Percentiles rank a stretch among this genome's conserved stretches.
Conservation (phyloP, 1,284 basidiomycete genomes). For the Leccinum pseudoinsigne region DNA sequence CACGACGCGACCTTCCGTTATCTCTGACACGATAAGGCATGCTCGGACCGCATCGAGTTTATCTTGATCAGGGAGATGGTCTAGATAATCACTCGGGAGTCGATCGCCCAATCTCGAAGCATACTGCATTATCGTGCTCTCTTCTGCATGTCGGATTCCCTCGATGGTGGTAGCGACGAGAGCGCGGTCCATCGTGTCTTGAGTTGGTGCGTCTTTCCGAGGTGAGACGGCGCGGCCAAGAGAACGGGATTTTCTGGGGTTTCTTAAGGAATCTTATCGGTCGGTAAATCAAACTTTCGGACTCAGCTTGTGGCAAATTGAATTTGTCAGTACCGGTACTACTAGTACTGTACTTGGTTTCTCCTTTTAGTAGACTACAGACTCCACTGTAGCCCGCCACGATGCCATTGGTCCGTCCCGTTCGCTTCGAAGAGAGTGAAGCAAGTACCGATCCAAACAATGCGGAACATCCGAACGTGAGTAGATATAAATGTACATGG, state of each 20-base stretch:
- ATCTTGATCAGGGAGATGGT: not conserved
- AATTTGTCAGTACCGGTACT: too few relatives aligned
- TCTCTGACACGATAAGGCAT: not conserved
- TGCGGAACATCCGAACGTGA: constrained; percentile 21
- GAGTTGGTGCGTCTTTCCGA: too few relatives aligned
- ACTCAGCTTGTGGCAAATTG: too few relatives aligned
- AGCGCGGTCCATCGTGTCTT: not conserved
- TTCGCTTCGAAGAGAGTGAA: not conserved
- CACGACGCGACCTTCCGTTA: not conserved
- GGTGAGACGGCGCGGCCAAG: too few relatives aligned
- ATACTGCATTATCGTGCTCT: not conserved
- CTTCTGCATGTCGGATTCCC: not conserved
- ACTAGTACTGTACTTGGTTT: too few relatives aligned
- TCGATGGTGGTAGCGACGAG: not conserved
- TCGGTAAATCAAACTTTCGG: too few relatives aligned
- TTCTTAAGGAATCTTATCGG: too few relatives aligned
- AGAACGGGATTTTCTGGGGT: too few relatives aligned
- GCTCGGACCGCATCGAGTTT: not conserved
- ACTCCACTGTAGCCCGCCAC: not conserved
- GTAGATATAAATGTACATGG: constrained; percentile 14
- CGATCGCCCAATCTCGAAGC: not conserved
- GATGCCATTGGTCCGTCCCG: not conserved
- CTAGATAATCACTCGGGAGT: not conserved
- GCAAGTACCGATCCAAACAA: constrained; percentile 9
- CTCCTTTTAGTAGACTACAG: not conserved